A percentile compares a stretch with the other conserved stretches of the same genome.
Evolutionary conservation across 495 filamentous ascomycete genomes (phyloP).

Genomic region (Hypomontagnella submonticulosa): DNA sequence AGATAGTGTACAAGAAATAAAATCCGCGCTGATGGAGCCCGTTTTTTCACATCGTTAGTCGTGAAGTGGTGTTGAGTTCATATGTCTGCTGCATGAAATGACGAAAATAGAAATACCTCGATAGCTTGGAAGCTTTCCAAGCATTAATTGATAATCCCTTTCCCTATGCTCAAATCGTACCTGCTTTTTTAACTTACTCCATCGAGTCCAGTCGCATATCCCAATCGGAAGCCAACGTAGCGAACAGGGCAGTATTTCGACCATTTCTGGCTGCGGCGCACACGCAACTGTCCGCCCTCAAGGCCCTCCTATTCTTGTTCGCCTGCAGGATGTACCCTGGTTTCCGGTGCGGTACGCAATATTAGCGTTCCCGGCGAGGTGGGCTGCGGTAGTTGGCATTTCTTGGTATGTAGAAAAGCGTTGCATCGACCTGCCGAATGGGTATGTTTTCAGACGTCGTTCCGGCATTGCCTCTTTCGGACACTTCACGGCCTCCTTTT

Average conservation of each 20-base stretch:
- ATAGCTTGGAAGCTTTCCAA: neutral
- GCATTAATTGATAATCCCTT: conserved; percentile 6
- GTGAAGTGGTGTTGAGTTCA: conserved; percentile 16
- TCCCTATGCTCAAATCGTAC: conserved; percentile 4
- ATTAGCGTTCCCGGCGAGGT: conserved; percentile 26
- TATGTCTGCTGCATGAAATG: conserved; percentile 20
- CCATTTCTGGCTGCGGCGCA: conserved; percentile 9
- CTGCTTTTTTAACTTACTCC: neutral
- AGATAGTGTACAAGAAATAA: conserved; percentile 2
- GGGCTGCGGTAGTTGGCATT: conserved; percentile 39
- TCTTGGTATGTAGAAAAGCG: conserved; percentile 21
- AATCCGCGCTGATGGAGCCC: conserved; percentile 11
- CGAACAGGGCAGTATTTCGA: neutral
- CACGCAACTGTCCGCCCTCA: conserved; percentile 12
- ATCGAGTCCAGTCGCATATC: neutral
- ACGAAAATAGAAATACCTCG: conserved; percentile 20
- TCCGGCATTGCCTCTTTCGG: conserved; percentile 47
- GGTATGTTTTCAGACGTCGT: conserved; percentile 27
- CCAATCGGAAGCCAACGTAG: neutral
- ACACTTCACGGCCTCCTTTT: conserved; percentile 22
- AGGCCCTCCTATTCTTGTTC: conserved; percentile 27
- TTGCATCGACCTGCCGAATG: conserved; percentile 38
- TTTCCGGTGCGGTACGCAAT: conserved; percentile 25
- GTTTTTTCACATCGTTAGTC: conserved; percentile 9
- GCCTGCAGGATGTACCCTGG: conserved; percentile 18